Percentiles rank a stretch among this genome's conserved stretches.
phyloP scores from a whole-genome alignment of 257 asterid genomes.

The Solanum piurae region DNA sequence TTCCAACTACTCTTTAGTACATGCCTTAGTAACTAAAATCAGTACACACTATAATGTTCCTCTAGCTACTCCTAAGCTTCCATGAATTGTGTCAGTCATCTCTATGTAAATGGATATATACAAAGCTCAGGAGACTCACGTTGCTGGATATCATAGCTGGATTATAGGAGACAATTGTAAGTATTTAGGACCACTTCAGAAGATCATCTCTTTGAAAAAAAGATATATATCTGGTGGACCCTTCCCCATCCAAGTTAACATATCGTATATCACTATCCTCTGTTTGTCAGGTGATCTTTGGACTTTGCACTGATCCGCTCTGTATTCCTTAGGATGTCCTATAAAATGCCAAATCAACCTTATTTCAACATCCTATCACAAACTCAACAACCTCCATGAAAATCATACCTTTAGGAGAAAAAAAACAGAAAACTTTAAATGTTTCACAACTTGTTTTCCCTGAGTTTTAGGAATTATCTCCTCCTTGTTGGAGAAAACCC shows the following conservation, averaged over 20 bases:
- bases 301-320: not conserved
- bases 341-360: not conserved
- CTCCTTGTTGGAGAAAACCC: not conserved
- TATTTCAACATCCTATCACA: not conserved
- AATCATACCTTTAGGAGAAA: not conserved
- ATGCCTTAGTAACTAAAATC: not conserved
- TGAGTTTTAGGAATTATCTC: not conserved
- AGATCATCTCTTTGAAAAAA: not conserved
- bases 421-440: not conserved
- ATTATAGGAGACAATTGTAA: not conserved
- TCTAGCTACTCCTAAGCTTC: not conserved
- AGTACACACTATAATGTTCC: not conserved
- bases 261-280: not conserved
- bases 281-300: not conserved
- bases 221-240: not conserved
- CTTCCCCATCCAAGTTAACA: not conserved
- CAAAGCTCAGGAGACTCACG: not conserved
- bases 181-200: not conserved
- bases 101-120: not conserved
- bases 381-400: not conserved
- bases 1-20: not conserved
- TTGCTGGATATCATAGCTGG: not conserved
- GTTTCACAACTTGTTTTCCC: not conserved
- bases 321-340: not conserved
- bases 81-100: not conserved